Evolutionary conservation across 345 rosid genomes (phyloP).

Genomic region (Cochlearia excelsa): DNA sequence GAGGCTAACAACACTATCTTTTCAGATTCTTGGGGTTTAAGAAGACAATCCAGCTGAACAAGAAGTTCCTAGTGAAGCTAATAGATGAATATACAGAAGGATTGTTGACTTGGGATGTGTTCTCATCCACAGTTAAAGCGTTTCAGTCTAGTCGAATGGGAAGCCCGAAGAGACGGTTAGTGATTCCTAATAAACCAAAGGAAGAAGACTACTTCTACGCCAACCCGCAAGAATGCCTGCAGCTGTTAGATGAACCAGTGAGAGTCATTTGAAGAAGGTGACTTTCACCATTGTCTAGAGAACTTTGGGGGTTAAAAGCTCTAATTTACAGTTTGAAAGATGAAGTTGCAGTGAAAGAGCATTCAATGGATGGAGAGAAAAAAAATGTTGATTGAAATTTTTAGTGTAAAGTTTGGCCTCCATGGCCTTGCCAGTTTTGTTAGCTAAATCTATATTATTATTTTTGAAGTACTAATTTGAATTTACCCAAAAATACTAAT

Average conservation of each 20-base stretch:
- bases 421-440: constrained; percentile 37
- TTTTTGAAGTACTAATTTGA: background rate
- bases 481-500: too few species aligned
- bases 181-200: constrained; percentile 76
- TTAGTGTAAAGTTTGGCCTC: constrained; percentile 26
- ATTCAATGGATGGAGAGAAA: constrained; percentile 24
- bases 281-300: constrained; percentile 27
- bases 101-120: constrained; percentile 75
- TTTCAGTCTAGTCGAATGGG: constrained; percentile 74
- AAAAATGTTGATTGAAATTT: constrained; percentile 21
- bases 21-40: constrained; percentile 90
- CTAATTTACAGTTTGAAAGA: constrained; percentile 17
- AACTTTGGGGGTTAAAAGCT: constrained; percentile 12
- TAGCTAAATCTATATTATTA: constrained; percentile 18
- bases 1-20: constrained; percentile 11
- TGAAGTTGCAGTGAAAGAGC: constrained; percentile 19
- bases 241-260: constrained; percentile 65
- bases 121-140: constrained; percentile 64
- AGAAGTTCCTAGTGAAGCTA: constrained; percentile 65
- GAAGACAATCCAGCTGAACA: constrained; percentile 67
- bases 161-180: constrained; percentile 55
- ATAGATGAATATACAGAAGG: constrained; percentile 65
- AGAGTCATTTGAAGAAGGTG: constrained; percentile 31
- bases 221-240: constrained; percentile 90
- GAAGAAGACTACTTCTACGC: constrained; percentile 96